A percentile compares a stretch with the other conserved stretches of the same genome.
These are phyloP conservation scores for Coemansia sp. DNA, from an alignment of 192 early-diverging fungal genomes.

Conservation along the genomic window DNA sequence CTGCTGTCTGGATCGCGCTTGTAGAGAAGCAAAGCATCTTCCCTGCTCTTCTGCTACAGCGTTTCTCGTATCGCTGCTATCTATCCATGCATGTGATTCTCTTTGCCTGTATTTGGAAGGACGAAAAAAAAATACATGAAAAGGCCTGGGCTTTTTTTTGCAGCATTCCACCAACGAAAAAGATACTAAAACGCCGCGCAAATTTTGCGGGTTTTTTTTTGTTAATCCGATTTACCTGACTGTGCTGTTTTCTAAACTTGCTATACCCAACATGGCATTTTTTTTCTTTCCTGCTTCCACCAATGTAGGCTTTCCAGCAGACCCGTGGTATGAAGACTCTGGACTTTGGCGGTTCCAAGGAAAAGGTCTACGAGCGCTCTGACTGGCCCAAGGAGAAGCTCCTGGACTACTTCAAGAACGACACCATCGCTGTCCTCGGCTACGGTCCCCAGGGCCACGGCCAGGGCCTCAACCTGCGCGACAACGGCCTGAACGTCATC, in stretches of 20 bases:
- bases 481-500: slow-evolving; percentile 96
- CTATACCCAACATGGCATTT: neutral
- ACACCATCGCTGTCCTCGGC: slow-evolving; percentile 88
- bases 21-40: no score
- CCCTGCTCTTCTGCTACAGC: no score
- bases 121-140: no score
- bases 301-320: slow-evolving; percentile 54
- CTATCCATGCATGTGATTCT: no score
- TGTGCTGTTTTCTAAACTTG: neutral
- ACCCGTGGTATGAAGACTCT: slow-evolving; percentile 87
- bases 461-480: slow-evolving; percentile 90
- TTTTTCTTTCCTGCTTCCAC: neutral
- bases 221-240: neutral
- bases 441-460: slow-evolving; percentile 96
- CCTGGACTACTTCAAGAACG: slow-evolving; percentile 86
- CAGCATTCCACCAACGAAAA: neutral
- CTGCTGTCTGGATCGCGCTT: no score
- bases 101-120: no score
- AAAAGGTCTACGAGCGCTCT: slow-evolving; percentile 90
- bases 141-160: no score
- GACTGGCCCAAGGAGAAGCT: slow-evolving; percentile 94
- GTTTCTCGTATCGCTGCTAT: no score
- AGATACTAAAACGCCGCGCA: neutral
- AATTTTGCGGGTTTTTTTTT: neutral
- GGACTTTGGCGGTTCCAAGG: slow-evolving; percentile 89